Conservation (phyloP, 768 basidiomycete genomes). For the Mycena vitilis region DNA sequence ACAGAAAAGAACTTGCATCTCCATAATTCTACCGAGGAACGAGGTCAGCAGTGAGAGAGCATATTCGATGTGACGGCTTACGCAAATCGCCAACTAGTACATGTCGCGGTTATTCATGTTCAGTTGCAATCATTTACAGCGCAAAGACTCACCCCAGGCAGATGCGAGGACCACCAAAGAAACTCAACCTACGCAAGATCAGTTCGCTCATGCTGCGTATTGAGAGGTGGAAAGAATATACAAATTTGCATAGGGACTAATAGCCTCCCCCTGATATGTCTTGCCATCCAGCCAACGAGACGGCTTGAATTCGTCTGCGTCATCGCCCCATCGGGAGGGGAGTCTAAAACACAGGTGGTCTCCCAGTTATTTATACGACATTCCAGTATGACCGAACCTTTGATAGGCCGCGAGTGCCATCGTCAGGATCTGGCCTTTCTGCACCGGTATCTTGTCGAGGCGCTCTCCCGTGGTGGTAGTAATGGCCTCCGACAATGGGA, state of each 20-base stretch:
- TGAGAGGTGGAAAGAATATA: background rate
- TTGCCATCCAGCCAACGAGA: background rate
- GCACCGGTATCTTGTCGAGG: background rate
- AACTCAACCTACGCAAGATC: background rate
- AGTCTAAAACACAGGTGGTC: background rate
- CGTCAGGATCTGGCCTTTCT: background rate
- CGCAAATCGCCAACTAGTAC: background rate
- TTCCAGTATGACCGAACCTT: background rate
- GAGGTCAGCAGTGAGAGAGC: background rate
- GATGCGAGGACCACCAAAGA: background rate
- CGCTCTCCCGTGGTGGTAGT: background rate
- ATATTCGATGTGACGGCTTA: background rate
- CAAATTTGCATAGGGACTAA: background rate
- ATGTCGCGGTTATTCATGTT: no score
- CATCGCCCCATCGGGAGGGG: background rate
- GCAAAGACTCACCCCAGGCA: background rate
- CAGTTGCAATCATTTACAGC: background rate
- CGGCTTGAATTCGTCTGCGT: background rate
- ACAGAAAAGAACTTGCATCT: background rate
- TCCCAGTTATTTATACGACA: background rate
- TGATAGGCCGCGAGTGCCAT: background rate
- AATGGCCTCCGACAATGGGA: background rate
- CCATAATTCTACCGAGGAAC: background rate
- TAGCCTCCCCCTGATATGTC: background rate
- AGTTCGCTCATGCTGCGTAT: no score